Evolutionary conservation across 2,329 filamentous ascomycete genomes (phyloP).

Genomic region (Grosmannia serpens): DNA sequence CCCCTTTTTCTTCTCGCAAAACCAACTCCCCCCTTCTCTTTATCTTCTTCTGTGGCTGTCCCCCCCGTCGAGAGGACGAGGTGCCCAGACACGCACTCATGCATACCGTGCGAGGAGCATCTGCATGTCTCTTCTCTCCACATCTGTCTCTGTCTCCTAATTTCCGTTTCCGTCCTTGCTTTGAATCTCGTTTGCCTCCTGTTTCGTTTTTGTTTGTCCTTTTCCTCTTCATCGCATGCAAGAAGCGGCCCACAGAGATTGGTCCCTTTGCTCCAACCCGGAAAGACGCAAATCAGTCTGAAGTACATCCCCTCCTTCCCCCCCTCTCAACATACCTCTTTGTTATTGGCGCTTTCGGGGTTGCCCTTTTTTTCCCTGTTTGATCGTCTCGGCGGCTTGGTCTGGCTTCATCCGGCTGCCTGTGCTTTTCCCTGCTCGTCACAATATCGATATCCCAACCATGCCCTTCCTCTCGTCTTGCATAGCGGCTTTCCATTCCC

Average conservation of each 20-base stretch:
- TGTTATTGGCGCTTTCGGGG: too few relatives aligned
- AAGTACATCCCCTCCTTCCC: not conserved
- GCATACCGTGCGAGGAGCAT: too few relatives aligned
- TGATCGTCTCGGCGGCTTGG: not conserved
- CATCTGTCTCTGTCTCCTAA: too few relatives aligned
- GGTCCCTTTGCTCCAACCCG: too few relatives aligned
- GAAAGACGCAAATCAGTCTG: too few relatives aligned
- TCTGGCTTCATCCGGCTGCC: not conserved
- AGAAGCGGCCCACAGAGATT: too few relatives aligned
- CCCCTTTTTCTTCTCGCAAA: not conserved
- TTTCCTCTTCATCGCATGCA: not conserved
- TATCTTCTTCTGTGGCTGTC: not conserved
- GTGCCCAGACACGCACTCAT: too few relatives aligned
- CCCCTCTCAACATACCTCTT: not conserved
- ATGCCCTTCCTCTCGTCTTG: not conserved
- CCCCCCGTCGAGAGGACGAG: too few relatives aligned
- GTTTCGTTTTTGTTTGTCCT: not conserved
- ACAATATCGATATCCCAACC: not conserved
- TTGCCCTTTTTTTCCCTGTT: not conserved
- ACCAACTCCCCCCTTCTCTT: not conserved
- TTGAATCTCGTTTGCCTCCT: not conserved
- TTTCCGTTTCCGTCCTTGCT: not conserved
- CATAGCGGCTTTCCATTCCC: not conserved
- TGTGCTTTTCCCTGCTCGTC: not conserved
- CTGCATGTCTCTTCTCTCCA: too few relatives aligned